Conservation (phyloP, 768 basidiomycete genomes). For the Tulasnella sp. region DNA sequence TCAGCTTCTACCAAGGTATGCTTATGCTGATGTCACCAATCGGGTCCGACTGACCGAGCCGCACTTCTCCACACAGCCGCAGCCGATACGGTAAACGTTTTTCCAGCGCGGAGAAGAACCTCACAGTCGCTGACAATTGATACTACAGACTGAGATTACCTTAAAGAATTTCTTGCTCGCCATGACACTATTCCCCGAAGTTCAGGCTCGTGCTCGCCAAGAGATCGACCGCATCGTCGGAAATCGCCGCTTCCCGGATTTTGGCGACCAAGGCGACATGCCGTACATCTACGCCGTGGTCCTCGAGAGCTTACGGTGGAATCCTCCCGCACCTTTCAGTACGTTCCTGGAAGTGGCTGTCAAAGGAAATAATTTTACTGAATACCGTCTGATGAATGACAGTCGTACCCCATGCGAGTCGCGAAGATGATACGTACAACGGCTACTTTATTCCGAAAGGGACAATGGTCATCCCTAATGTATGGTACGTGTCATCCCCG, state of each 20-base stretch:
- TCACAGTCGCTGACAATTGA: not conserved
- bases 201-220: not conserved
- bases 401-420: not conserved
- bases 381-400: not conserved
- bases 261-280: not conserved
- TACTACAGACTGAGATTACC: not conserved
- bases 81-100: not conserved
- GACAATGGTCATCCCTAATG: not conserved
- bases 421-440: not conserved
- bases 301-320: not conserved
- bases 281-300: not conserved
- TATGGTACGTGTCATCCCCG: not conserved
- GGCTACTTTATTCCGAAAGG: not conserved
- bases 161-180: not conserved
- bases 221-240: not conserved
- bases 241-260: not conserved
- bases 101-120: not conserved
- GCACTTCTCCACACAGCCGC: not conserved
- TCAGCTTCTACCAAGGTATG: not conserved
- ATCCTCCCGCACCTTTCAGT: not conserved
- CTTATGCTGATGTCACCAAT: not conserved
- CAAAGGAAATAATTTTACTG: too few species aligned
- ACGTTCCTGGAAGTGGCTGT: too few species aligned
- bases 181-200: not conserved
- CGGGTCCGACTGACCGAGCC: not conserved